A percentile compares a stretch with the other conserved stretches of the same genome.
Conservation (phyloP, 1,284 basidiomycete genomes). For the Rhodotorula sp. region DNA sequence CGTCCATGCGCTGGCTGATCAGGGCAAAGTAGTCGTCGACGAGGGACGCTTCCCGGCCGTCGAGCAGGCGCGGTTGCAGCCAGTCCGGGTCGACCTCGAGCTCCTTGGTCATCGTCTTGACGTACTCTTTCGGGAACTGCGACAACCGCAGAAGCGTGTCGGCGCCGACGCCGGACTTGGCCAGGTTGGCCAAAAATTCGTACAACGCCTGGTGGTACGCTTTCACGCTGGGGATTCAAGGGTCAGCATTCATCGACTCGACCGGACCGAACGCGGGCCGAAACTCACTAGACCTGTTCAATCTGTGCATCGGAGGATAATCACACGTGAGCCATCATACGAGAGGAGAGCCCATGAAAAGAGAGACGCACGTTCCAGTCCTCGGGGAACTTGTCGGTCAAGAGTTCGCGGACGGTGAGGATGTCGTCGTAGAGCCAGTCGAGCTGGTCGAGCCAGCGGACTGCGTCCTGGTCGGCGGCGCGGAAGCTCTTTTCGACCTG, state of each 20-base stretch:
- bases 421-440: constrained; percentile 94
- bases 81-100: constrained; percentile 75
- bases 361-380: constrained; percentile 52
- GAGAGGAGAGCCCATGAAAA: not conserved
- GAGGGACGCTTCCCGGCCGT: constrained; percentile 86
- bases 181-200: constrained; percentile 66
- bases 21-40: constrained; percentile 94
- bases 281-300: constrained; percentile 29
- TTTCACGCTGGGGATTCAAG: constrained; percentile 67
- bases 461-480: constrained; percentile 39
- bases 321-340: not conserved
- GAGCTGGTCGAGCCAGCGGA: constrained; percentile 72
- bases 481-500: constrained; percentile 28
- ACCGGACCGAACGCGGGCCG: not conserved
- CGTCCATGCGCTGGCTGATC: constrained; percentile 92
- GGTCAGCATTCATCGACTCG: not conserved
- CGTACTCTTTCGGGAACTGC: constrained; percentile 94
- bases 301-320: constrained; percentile 10
- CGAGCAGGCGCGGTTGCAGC: constrained; percentile 83
- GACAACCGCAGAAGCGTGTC: constrained; percentile 79
- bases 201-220: constrained; percentile 92
- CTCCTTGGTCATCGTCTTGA: constrained; percentile 84
- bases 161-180: constrained; percentile 72
- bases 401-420: constrained; percentile 79
- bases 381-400: constrained; percentile 86